A percentile compares a stretch with the other conserved stretches of the same genome.
These are phyloP conservation scores for Colletotrichum sp. DNA, from an alignment of 2,329 filamentous ascomycete species.

Conservation along the genomic window DNA sequence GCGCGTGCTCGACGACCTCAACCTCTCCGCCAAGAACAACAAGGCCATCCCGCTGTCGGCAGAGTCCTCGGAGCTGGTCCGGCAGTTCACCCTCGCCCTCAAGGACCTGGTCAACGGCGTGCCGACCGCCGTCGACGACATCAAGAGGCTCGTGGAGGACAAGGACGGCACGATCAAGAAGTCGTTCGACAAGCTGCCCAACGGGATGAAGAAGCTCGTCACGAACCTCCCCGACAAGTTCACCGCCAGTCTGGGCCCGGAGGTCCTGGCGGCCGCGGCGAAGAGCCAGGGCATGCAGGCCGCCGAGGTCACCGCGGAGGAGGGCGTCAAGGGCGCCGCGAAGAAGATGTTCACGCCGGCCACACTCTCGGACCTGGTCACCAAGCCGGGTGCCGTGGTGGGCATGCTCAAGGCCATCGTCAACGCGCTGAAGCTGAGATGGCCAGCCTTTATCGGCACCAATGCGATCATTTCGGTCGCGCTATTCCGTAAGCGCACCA, in stretches of 20 bases:
- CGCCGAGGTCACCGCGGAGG: slow-evolving; percentile 52
- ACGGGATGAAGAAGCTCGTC: slow-evolving; percentile 84
- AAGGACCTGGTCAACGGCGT: slow-evolving; percentile 92
- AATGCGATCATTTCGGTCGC: slow-evolving; percentile 85
- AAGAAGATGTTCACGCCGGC: slow-evolving; percentile 73
- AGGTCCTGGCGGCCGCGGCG: slow-evolving; percentile 79
- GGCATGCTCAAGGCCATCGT: slow-evolving; percentile 89
- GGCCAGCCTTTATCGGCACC: slow-evolving; percentile 89
- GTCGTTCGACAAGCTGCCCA: slow-evolving; percentile 72
- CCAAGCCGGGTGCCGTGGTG: slow-evolving; percentile 85
- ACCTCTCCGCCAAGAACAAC: slow-evolving; percentile 84
- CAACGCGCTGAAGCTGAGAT: slow-evolving; percentile 83
- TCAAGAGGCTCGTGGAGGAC: slow-evolving; percentile 68
- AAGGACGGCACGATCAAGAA: slow-evolving; percentile 64
- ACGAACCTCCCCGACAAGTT: slow-evolving; percentile 84
- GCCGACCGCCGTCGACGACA: slow-evolving; percentile 90
- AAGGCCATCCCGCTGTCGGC: slow-evolving; percentile 83
- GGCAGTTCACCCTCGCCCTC: slow-evolving; percentile 86
- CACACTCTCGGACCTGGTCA: slow-evolving; percentile 78
- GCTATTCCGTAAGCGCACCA: slow-evolving; percentile 71
- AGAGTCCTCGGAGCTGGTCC: slow-evolving; percentile 81
- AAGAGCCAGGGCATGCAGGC: slow-evolving; percentile 72
- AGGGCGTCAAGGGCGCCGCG: slow-evolving; percentile 57
- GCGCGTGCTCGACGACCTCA: slow-evolving; percentile 81
- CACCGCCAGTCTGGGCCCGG: slow-evolving; percentile 76